phyloP scores from a whole-genome alignment of 208 protist species.

The Acanthamoeba sp. region DNA sequence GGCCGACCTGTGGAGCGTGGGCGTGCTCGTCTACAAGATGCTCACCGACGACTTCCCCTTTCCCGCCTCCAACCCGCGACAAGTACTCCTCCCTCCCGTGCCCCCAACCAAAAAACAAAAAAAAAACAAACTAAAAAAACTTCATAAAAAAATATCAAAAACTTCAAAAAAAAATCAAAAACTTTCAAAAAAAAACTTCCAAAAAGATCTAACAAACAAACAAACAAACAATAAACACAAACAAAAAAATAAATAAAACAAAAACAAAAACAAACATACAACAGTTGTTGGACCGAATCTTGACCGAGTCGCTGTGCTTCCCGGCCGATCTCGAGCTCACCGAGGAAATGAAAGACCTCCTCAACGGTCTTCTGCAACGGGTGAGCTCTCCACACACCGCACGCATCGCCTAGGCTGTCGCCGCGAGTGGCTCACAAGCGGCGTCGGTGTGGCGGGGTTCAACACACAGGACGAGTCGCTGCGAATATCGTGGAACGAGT shows the following conservation, averaged over 20 bases:
- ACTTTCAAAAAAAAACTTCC: too few relatives aligned
- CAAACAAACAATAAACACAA: too few relatives aligned
- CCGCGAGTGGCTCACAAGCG: too few relatives aligned
- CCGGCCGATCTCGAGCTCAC: neutral
- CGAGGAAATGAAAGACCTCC: conserved; percentile 61
- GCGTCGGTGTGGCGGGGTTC: neutral
- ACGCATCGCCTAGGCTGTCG: neutral
- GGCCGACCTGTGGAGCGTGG: conserved; percentile 42
- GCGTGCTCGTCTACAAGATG: conserved; percentile 33
- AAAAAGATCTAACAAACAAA: too few relatives aligned
- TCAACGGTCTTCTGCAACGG: neutral
- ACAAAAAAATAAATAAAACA: too few relatives aligned
- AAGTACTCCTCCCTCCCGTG: neutral
- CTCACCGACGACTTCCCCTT: conserved; percentile 33
- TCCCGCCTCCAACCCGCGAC: neutral
- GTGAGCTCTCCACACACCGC: neutral
- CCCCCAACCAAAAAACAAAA: too few relatives aligned
- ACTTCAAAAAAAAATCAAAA: too few relatives aligned
- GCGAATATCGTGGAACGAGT: conserved; percentile 52
- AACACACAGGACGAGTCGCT: neutral
- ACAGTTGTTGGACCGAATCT: neutral
- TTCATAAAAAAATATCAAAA: too few relatives aligned
- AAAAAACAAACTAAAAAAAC: too few relatives aligned
- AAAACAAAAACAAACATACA: too few relatives aligned
- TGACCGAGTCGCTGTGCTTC: neutral